phyloP scores from a whole-genome alignment of 441 rosid species.

The Erodium trifolium region DNA sequence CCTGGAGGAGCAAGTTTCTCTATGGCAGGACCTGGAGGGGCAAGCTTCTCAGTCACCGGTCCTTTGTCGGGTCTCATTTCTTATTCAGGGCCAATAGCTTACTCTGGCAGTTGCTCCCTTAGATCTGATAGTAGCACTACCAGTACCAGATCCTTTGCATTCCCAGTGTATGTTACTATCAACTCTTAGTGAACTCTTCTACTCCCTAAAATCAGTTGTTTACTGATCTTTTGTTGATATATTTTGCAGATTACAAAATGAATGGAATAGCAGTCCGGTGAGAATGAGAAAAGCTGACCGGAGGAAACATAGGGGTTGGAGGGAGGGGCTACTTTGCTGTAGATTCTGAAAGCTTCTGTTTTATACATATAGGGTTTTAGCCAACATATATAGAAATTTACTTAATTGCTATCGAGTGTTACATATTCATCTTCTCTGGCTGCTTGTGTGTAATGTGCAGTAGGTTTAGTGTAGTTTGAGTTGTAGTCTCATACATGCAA shows the following conservation, averaged over 20 bases:
- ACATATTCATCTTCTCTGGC: slow-evolving; percentile 3
- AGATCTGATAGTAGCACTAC: slow-evolving; percentile 2
- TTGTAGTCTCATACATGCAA: not conserved
- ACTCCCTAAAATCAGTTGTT: not conserved
- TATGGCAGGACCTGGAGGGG: no score
- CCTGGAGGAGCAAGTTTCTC: no score
- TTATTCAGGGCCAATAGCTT: not conserved
- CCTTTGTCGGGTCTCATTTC: not conserved
- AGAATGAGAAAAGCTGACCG: not conserved
- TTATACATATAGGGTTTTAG: not conserved
- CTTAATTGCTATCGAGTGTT: not conserved
- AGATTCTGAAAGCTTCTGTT: not conserved
- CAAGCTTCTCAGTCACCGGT: not conserved
- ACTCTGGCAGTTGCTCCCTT: not conserved
- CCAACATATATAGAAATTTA: not conserved
- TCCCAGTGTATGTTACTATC: not conserved
- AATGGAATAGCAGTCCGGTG: slow-evolving; percentile 3
- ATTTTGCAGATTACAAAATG: not conserved
- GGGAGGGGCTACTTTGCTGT: not conserved
- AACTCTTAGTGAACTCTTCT: not conserved
- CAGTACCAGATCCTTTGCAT: slow-evolving; percentile 3
- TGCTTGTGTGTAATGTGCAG: slow-evolving; percentile 1
- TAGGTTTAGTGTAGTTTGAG: not conserved
- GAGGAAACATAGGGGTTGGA: slow-evolving; percentile 3
- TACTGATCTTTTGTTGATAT: not conserved